Base-by-base conservation (phyloP, 441 rosid genomes). In the Mallotus repandus region DNA sequence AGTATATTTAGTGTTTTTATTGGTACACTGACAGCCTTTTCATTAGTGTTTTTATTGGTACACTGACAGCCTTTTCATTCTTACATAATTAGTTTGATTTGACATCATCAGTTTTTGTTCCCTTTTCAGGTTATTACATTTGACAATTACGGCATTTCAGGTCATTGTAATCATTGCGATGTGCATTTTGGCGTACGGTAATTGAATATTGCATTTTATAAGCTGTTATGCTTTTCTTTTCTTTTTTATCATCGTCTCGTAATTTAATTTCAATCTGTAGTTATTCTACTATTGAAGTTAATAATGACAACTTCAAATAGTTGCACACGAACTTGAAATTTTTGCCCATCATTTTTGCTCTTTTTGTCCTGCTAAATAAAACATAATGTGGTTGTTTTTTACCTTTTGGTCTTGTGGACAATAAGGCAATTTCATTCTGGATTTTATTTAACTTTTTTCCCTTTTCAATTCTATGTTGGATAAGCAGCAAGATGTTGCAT, bases 141-240 rank as follows among this genome's bases (percentile, higher is more conserved):
- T 46, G 97, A 94, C 80, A 80, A 75, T 59, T 76, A 87, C 81
- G 98, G 96, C 49, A 85, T 92, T 83, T 91, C 91, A 49, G 98
- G 96, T 80, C 96, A 94, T 74, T 86, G 94, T 74, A 94, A 91
- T 78, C 99, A 92, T 66, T 55, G 81, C 10, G 97, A 91, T 81
- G 90, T 86, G 68, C 87, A 89, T 77, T 75, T 70, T 81, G 96
- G 91, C 73, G 87, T 89, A 71, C 54, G 86, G 93, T 94, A 78
- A 73, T 92, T 82, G 19, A 49, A 61, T 59, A 19, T 45, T 68
- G 16, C 57, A 32, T 55, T 64, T 2, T 1, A 14, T 52, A 2
- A 5, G 61, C n/a, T 29, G n/a, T n/a, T n/a, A n/a, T n/a, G n/a
- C n/a, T n/a, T n/a, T n/a, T n/a, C 10, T 4, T 45, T 19, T 35